A percentile compares a stretch with the other conserved stretches of the same genome.
phyloP scores from a whole-genome alignment of 305 asterid genomes.

The Solanum hybrid region DNA sequence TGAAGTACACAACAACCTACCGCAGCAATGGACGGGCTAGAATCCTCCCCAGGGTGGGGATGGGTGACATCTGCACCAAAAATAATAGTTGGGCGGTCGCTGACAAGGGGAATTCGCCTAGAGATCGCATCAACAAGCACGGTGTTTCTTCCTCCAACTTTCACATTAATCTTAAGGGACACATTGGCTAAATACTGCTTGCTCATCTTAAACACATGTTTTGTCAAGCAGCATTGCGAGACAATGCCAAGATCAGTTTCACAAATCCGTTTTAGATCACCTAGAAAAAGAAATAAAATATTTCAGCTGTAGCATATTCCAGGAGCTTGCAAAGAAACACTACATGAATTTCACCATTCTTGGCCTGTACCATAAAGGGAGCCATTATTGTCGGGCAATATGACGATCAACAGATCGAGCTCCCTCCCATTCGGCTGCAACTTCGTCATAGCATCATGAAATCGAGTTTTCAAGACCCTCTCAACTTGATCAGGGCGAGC shows the following conservation, averaged over 20 bases:
- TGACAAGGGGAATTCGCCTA: constrained; percentile 83
- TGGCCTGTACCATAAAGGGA: constrained; percentile 67
- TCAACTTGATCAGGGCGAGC: constrained; percentile 85
- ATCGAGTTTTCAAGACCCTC: constrained; percentile 61
- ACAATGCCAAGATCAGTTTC: constrained; percentile 93
- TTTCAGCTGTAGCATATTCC: neutral
- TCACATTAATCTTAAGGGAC: constrained; percentile 78
- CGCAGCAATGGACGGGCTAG: constrained; percentile 98
- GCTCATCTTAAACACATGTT: constrained; percentile 71
- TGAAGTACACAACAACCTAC: constrained; percentile 22
- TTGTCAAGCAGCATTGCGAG: constrained; percentile 91
- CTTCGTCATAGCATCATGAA: constrained; percentile 57
- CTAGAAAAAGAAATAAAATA: constrained; percentile 20
- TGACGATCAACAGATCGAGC: constrained; percentile 77
- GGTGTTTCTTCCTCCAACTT: constrained; percentile 92
- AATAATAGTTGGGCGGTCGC: constrained; percentile 89
- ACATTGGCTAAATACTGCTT: constrained; percentile 97
- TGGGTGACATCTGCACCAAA: constrained; percentile 99
- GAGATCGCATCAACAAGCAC: constrained; percentile 81
- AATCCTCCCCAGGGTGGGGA: constrained; percentile 99
- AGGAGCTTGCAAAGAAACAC: neutral
- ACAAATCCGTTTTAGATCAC: constrained; percentile 83
- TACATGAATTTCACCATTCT: neutral
- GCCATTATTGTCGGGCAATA: constrained; percentile 87
- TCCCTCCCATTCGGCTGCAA: constrained; percentile 45